These are phyloP conservation scores for Phytophthora cajani DNA, from an alignment of 352 stramenopile species.

Conservation along the genomic window DNA sequence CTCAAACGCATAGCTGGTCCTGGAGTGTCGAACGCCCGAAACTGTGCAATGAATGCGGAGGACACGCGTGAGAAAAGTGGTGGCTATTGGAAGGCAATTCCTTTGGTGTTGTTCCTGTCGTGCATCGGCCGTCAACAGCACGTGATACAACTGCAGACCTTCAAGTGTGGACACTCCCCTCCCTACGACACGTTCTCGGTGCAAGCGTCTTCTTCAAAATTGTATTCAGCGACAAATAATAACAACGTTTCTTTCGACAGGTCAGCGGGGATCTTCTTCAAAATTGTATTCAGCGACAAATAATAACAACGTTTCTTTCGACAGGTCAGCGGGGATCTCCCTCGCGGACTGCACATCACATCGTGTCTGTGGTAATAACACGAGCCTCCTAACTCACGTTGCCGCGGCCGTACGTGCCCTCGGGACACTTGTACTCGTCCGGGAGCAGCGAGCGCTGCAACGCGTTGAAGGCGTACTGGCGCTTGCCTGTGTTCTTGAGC, in stretches of 20 bases:
- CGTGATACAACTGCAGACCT: background rate
- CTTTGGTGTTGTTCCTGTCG: background rate
- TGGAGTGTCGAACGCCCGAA: background rate
- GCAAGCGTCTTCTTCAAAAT: constrained; percentile 23
- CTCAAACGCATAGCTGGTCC: background rate
- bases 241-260: constrained; percentile 25
- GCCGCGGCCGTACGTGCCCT: constrained; percentile 82
- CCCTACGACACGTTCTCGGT: no score
- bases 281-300: constrained; percentile 42
- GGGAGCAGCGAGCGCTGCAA: constrained; percentile 80
- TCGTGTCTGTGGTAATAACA: constrained; percentile 6
- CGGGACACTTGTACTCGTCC: constrained; percentile 80
- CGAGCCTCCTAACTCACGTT: constrained; percentile 63
- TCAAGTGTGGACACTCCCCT: no score
- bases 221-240: constrained; percentile 42
- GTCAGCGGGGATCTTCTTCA: constrained; percentile 3
- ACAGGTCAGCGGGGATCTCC: background rate
- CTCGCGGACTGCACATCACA: constrained; percentile 5
- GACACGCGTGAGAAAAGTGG: background rate
- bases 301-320: constrained; percentile 32
- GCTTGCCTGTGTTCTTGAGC: constrained; percentile 82
- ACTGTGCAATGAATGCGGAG: no score
- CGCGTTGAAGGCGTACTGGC: constrained; percentile 78
- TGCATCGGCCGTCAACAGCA: background rate
- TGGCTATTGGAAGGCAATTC: background rate